Conservation (phyloP, 2,329 filamentous ascomycete species). For the Hypoxylon sp. region DNA sequence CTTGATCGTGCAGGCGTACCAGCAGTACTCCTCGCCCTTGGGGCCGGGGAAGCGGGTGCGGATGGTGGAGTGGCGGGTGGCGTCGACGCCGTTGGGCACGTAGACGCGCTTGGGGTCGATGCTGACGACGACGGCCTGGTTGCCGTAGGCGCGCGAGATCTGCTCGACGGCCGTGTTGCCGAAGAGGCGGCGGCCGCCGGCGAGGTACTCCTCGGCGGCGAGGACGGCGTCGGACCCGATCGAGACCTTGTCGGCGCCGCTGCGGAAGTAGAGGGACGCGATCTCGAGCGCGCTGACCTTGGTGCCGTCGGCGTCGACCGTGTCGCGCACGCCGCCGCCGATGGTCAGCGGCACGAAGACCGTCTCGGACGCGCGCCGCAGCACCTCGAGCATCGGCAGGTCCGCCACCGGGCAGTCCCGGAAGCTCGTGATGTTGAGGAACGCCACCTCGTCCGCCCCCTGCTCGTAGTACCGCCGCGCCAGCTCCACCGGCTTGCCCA, state of each 20-base stretch:
- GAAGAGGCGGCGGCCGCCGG: slow-evolving; percentile 69
- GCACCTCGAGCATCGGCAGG: slow-evolving; percentile 93
- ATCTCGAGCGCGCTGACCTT: slow-evolving; percentile 90
- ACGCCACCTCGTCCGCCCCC: slow-evolving; percentile 95
- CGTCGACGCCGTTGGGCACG: slow-evolving; percentile 72
- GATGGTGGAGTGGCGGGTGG: slow-evolving; percentile 76
- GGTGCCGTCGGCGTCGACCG: slow-evolving; percentile 85
- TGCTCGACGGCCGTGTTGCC: slow-evolving; percentile 94
- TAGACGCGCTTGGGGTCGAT: slow-evolving; percentile 94
- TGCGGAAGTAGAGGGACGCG: slow-evolving; percentile 96
- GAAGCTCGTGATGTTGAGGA: slow-evolving; percentile 98
- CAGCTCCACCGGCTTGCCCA: slow-evolving; percentile 97
- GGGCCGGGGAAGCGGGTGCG: slow-evolving; percentile 74
- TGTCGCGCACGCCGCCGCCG: slow-evolving; percentile 94
- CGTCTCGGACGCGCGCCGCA: slow-evolving; percentile 83
- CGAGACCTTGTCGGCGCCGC: slow-evolving; percentile 95
- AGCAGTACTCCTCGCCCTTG: slow-evolving; percentile 81
- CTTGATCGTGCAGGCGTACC: slow-evolving; percentile 98
- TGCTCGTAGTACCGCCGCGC: slow-evolving; percentile 94
- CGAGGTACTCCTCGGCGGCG: slow-evolving; percentile 91
- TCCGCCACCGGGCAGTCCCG: slow-evolving; percentile 92
- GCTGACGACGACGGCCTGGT: slow-evolving; percentile 95
- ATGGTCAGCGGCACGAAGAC: slow-evolving; percentile 97
- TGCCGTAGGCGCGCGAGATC: slow-evolving; percentile 91
- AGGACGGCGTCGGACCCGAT: slow-evolving; percentile 95